A percentile compares a stretch with the other conserved stretches of the same genome.
phyloP scores from a whole-genome alignment of 2,329 filamentous ascomycete species.

The Colletotrichum sp. region DNA sequence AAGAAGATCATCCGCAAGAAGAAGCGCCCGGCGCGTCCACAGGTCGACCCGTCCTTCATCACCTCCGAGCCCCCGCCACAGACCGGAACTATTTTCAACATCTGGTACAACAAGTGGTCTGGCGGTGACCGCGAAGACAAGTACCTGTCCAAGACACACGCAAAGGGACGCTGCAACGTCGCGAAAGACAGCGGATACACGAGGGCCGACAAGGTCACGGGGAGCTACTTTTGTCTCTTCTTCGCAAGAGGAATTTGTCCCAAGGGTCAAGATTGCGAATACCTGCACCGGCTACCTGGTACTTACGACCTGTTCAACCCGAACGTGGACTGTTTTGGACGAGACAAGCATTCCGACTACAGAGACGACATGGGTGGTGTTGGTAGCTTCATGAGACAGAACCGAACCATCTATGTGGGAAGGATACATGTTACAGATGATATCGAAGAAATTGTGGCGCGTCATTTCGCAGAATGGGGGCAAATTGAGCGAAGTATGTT shows the following conservation, averaged over 20 bases:
- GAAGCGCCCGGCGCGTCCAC: conserved; percentile 84
- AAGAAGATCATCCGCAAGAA: conserved; percentile 95
- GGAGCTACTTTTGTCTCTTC: conserved; percentile 91
- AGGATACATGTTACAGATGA: conserved; percentile 95
- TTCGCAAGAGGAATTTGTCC: conserved; percentile 72
- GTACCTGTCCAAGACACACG: conserved; percentile 80
- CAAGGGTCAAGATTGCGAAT: conserved; percentile 91
- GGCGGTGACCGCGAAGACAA: conserved; percentile 95
- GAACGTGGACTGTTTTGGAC: conserved; percentile 93
- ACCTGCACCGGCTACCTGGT: conserved; percentile 86
- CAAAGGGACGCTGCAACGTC: conserved; percentile 85
- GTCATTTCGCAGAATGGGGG: conserved; percentile 97
- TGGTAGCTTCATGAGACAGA: conserved; percentile 90
- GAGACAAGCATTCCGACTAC: conserved; percentile 93
- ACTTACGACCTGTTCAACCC: conserved; percentile 91
- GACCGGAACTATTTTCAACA: conserved; percentile 95
- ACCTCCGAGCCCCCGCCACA: conserved; percentile 87
- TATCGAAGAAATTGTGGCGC: conserved; percentile 92
- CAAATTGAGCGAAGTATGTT: conserved; percentile 75
- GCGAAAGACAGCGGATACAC: conserved; percentile 81
- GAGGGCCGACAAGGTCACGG: conserved; percentile 74
- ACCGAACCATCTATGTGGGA: conserved; percentile 91
- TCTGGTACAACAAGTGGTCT: conserved; percentile 99
- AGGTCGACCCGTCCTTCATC: conserved; percentile 85
- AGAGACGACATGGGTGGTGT: conserved; percentile 98